Evolutionary conservation across 2,329 filamentous ascomycete species (phyloP).

Genomic region (Cladosporium sphaerospermum): DNA sequence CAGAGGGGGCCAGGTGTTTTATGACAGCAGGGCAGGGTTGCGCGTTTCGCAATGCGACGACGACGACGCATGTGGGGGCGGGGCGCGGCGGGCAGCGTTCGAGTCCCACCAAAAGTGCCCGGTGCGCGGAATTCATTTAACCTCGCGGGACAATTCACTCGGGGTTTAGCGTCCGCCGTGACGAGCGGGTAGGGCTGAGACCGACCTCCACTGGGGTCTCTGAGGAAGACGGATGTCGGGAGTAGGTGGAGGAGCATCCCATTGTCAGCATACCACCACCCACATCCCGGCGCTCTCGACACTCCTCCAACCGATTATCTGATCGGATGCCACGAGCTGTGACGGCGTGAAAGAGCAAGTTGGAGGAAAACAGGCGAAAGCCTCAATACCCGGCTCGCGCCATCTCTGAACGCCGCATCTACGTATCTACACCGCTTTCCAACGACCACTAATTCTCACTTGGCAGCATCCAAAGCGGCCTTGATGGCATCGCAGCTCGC

Average conservation of each 20-base stretch:
- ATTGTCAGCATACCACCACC: slow-evolving; percentile 2
- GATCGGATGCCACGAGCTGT: no score
- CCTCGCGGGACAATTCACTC: neutral
- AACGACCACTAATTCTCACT: neutral
- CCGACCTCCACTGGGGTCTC: neutral
- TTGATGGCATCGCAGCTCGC: slow-evolving; percentile 33
- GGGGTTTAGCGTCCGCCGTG: neutral
- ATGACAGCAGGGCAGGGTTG: neutral
- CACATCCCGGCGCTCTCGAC: slow-evolving; percentile 1
- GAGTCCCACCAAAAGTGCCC: neutral
- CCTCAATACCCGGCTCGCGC: slow-evolving; percentile 1
- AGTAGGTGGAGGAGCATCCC: slow-evolving; percentile 2
- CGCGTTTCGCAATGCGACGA: neutral
- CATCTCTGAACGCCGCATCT: slow-evolving; percentile 2
- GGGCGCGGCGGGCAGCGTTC: neutral
- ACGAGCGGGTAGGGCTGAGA: neutral
- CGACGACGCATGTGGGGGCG: neutral
- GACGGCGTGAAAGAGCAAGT: no score
- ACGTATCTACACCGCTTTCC: neutral
- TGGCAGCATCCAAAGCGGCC: slow-evolving; percentile 21
- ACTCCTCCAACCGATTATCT: no score
- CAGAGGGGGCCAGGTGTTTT: no score
- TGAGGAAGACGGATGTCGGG: neutral
- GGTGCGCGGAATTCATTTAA: neutral
- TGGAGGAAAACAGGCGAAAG: neutral